A percentile compares a stretch with the other conserved stretches of the same genome.
phyloP scores from a whole-genome alignment of 345 rosid species.

The Geranium rotundifolium region DNA sequence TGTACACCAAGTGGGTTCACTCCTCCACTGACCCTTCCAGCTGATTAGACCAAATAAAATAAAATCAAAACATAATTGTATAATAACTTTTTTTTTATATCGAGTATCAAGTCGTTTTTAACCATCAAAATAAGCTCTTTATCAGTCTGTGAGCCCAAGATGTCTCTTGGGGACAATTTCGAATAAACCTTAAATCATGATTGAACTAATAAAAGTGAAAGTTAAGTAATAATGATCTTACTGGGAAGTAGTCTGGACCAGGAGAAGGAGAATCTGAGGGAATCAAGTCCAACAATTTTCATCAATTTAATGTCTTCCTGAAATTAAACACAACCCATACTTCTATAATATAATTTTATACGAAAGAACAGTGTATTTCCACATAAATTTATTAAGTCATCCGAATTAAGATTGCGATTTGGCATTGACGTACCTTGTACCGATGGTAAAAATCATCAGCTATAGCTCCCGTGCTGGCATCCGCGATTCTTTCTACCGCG shows the following conservation, averaged over 20 bases:
- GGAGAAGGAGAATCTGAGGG: constrained; percentile 22
- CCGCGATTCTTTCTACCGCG: not conserved
- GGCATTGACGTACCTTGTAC: constrained; percentile 8
- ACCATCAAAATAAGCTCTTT: too few species aligned
- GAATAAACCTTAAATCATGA: too few species aligned
- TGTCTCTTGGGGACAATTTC: too few species aligned
- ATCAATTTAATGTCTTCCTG: constrained; percentile 21
- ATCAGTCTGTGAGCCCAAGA: too few species aligned
- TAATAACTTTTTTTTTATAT: too few species aligned
- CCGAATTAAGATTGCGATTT: too few species aligned
- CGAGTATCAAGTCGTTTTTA: too few species aligned
- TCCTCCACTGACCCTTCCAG: constrained; percentile 16
- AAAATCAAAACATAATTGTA: not conserved
- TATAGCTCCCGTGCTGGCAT: constrained; percentile 1
- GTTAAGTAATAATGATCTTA: constrained; percentile 1
- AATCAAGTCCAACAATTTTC: constrained; percentile 20
- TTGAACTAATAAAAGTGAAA: too few species aligned
- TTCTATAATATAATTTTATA: too few species aligned
- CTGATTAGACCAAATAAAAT: not conserved
- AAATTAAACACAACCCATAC: too few species aligned
- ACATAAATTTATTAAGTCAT: too few species aligned
- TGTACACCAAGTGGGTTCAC: constrained; percentile 13
- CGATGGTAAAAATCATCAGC: constrained; percentile 20
- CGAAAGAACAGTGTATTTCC: too few species aligned
- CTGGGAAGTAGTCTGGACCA: constrained; percentile 26